Base-by-base conservation (phyloP, 192 early-diverging fungal species). In the Podila epigama region DNA sequence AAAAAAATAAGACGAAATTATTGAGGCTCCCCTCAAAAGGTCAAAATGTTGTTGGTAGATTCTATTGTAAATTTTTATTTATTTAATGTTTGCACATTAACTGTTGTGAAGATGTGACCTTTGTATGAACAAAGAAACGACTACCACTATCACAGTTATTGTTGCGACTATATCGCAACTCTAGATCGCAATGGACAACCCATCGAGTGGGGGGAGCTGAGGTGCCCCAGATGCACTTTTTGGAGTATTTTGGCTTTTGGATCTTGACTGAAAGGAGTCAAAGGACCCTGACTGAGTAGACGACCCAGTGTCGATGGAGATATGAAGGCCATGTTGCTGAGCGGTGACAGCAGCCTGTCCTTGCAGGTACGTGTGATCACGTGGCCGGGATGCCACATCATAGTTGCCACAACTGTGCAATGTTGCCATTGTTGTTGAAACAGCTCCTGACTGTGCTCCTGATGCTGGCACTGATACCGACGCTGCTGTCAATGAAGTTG, bases 171-270 rank as follows among this genome's bases (percentile, higher is more conserved):
- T 51, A 22, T 9, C 22, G 1, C 15, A 6, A 22, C 20, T 20
- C 22, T 25, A 63, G 25, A 53, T 18, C 15, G 25, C 32, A 32
- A 51, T 63, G 7, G 66, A 39, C 29, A 68, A 34, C 18, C 56
- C 34, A 18, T 55, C 39, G 12, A 59, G 31, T 5, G 48, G 34
- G 1, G 55, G 66, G 22, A 68, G 34, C 7, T 68, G 66, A 12
- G 57, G 44, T 11, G 66, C 44, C 4, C 55, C 66, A 12, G 66
- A 37, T n/a, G 55, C 29, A 22, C 44, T 48, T 22, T 22, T 48
- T 22, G 44, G 44, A 18, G 44, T 48, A 18, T 48, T 22, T 48
- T 48, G 44, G 48, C 54, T 59, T 16, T 48, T 51, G 4, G 25
- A 28, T 18, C 35, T 32, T 1, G 48, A 51, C 1, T 40, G 29